Conservation (phyloP, 257 asterid species). For the Salvia rosmarinus region DNA sequence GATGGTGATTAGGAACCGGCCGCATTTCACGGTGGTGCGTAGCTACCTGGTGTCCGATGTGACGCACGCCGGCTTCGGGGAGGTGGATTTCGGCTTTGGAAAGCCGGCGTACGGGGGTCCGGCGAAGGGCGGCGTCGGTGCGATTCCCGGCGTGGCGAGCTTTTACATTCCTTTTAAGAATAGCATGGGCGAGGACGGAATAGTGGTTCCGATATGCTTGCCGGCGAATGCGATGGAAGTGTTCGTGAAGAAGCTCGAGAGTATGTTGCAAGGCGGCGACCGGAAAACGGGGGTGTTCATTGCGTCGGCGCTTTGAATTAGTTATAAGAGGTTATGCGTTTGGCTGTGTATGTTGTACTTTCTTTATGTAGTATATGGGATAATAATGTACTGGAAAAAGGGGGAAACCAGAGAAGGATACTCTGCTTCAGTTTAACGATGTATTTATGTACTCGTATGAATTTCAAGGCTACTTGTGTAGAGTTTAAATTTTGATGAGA, state of each 20-base stretch:
- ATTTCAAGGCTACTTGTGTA: no score
- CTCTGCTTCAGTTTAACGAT: no score
- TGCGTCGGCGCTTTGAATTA: constrained; percentile 40
- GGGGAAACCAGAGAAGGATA: no score
- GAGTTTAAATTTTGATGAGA: no score
- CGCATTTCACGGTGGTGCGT: constrained; percentile 38
- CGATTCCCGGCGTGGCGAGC: constrained; percentile 58
- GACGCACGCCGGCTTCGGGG: constrained; percentile 16
- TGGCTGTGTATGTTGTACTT: no score
- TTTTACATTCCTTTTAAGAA: constrained; percentile 58
- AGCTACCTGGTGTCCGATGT: constrained; percentile 53
- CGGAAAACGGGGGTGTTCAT: constrained; percentile 24
- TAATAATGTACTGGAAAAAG: no score
- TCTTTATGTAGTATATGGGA: no score
- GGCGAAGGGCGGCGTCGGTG: not conserved
- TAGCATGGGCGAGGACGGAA: constrained; percentile 57
- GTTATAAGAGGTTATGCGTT: no score
- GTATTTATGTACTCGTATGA: no score
- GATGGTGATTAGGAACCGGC: constrained; percentile 50
- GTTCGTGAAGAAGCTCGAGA: constrained; percentile 49
- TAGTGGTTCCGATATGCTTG: constrained; percentile 57
- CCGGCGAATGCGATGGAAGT: constrained; percentile 59
- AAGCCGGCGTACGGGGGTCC: not conserved
- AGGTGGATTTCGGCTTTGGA: constrained; percentile 6
- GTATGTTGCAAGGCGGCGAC: constrained; percentile 35